Evolutionary conservation across 257 asterid genomes (phyloP).

Genomic region (Scutellaria minor): DNA sequence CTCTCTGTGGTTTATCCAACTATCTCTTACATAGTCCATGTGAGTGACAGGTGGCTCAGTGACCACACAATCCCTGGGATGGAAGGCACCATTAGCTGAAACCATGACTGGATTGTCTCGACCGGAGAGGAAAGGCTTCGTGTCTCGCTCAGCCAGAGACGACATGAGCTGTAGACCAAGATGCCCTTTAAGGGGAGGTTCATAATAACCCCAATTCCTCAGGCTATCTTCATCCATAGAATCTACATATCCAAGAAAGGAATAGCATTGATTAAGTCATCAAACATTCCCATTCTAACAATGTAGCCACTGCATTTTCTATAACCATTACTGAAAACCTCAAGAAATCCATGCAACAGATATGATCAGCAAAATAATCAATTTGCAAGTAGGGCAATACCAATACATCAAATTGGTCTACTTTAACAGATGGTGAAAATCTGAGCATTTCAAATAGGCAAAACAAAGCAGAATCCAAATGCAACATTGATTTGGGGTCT

Average conservation of each 20-base stretch:
- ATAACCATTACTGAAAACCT: constrained; percentile 17
- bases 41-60: constrained; percentile 65
- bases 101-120: constrained; percentile 67
- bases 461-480: constrained; percentile 11
- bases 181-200: constrained; percentile 67
- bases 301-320: constrained; percentile 18
- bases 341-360: constrained; percentile 15
- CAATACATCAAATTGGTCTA: constrained; percentile 11
- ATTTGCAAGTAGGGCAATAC: constrained; percentile 22
- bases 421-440: background rate
- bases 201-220: constrained; percentile 95
- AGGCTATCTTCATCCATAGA: constrained; percentile 86
- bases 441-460: constrained; percentile 9
- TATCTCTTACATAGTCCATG: constrained; percentile 81
- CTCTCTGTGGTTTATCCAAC: constrained; percentile 83
- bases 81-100: constrained; percentile 63
- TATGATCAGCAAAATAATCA: constrained; percentile 8
- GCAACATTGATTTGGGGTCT: constrained; percentile 4
- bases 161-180: constrained; percentile 92
- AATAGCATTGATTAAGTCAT: constrained; percentile 35
- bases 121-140: constrained; percentile 66
- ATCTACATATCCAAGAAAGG: constrained; percentile 55
- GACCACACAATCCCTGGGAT: constrained; percentile 63
- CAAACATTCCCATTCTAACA: constrained; percentile 22
- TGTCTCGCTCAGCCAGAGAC: constrained; percentile 69